These are phyloP conservation scores for Fusarium humuli DNA, from an alignment of 2,329 filamentous ascomycete species.

Conservation along the genomic window DNA sequence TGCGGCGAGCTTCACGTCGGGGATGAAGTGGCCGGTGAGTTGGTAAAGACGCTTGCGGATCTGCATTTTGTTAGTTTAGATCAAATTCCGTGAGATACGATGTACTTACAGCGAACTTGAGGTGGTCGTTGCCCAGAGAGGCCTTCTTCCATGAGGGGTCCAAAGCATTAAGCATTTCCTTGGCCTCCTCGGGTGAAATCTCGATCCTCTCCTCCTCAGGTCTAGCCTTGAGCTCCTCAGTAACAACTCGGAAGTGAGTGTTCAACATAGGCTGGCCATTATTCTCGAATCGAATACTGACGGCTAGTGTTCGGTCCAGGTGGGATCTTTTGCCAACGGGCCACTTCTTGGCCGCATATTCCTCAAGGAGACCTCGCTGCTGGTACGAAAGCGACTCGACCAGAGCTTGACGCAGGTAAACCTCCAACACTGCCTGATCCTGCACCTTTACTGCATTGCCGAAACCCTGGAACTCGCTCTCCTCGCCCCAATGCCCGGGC, in stretches of 20 bases:
- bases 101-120: conserved; percentile 79
- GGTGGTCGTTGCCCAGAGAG: conserved; percentile 63
- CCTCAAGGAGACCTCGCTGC: conserved; percentile 47
- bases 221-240: conserved; percentile 50
- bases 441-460: conserved; percentile 54
- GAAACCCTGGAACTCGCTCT: conserved; percentile 60
- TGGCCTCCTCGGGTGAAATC: conserved; percentile 55
- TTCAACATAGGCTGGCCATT: conserved; percentile 56
- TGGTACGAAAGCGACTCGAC: conserved; percentile 63
- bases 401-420: conserved; percentile 62
- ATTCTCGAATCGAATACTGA: conserved; percentile 55
- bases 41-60: conserved; percentile 84
- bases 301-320: conserved; percentile 51
- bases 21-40: conserved; percentile 80
- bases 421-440: conserved; percentile 60
- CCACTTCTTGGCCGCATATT: conserved; percentile 53
- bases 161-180: conserved; percentile 59
- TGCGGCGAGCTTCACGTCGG: conserved; percentile 74
- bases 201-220: conserved; percentile 41
- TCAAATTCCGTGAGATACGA: background rate
- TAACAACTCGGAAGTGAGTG: conserved; percentile 53
- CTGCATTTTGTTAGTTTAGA: conserved; percentile 59
- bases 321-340: conserved; percentile 49
- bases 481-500: conserved; percentile 62
- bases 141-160: conserved; percentile 69